phyloP scores from a whole-genome alignment of 371 early-diverging fungal species.

The Mortierella sp. region DNA sequence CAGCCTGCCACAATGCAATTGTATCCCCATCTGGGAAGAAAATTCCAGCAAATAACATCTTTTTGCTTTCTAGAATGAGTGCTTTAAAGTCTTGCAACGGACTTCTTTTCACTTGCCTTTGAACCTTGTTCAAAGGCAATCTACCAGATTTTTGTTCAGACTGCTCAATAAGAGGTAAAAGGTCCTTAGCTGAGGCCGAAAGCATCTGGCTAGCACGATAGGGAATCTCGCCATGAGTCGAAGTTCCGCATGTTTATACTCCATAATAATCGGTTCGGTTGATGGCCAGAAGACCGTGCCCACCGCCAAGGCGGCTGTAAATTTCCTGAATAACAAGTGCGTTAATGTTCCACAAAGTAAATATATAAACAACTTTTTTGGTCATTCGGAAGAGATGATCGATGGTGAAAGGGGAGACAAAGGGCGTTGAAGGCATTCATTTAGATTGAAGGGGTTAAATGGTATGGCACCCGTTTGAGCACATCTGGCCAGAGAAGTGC shows the following conservation, averaged over 20 bases:
- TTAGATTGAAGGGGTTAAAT: too few relatives aligned
- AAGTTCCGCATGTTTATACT: slow-evolving; percentile 13
- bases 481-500: too few relatives aligned
- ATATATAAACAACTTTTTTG: too few relatives aligned
- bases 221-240: slow-evolving; percentile 14
- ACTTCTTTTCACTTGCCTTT: neutral
- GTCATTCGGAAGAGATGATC: too few relatives aligned
- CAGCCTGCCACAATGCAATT: slow-evolving; percentile 51
- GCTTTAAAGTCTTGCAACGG: slow-evolving; percentile 1
- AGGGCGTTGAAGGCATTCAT: too few relatives aligned
- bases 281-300: neutral
- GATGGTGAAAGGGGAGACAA: too few relatives aligned
- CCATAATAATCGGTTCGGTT: neutral
- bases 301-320: too few relatives aligned
- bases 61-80: slow-evolving; percentile 57
- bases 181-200: neutral
- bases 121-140: neutral
- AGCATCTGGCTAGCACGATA: slow-evolving; percentile 6
- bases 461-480: too few relatives aligned
- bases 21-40: slow-evolving; percentile 89
- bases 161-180: too few relatives aligned
- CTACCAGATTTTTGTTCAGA: too few relatives aligned
- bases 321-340: too few relatives aligned
- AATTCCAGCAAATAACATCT: slow-evolving; percentile 78
- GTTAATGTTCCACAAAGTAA: too few relatives aligned